Conservation (phyloP, 2,329 filamentous ascomycete genomes). For the Colletotrichum liaoningense region DNA sequence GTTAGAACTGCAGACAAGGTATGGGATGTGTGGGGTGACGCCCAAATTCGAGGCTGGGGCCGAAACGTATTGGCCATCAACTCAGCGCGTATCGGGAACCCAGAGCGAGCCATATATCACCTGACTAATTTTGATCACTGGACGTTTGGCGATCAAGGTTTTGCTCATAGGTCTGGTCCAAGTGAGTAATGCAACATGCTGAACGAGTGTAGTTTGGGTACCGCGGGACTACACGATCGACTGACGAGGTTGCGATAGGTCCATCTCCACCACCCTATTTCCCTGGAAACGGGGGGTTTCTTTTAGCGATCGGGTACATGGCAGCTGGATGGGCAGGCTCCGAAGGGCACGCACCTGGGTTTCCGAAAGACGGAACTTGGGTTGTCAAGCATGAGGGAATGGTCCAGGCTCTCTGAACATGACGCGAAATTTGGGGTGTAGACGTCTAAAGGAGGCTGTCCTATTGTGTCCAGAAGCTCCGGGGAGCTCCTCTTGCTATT, state of each 20-base stretch:
- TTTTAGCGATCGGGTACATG: slow-evolving; percentile 52
- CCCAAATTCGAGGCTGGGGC: slow-evolving; percentile 57
- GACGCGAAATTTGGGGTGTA: neutral
- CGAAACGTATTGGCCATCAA: slow-evolving; percentile 60
- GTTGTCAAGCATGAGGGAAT: slow-evolving; percentile 41
- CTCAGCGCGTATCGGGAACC: slow-evolving; percentile 52
- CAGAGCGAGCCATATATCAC: slow-evolving; percentile 52
- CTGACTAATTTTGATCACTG: slow-evolving; percentile 54
- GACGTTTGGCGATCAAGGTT: slow-evolving; percentile 48
- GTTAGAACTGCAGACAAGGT: slow-evolving; percentile 51
- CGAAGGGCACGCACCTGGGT: slow-evolving; percentile 45
- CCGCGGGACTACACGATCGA: neutral
- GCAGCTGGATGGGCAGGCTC: slow-evolving; percentile 35
- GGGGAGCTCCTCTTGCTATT: neutral
- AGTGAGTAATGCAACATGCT: slow-evolving; percentile 22
- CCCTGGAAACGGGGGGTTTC: slow-evolving; percentile 50
- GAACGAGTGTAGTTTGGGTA: too few species aligned
- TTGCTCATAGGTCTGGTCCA: slow-evolving; percentile 43
- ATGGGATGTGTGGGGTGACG: slow-evolving; percentile 52
- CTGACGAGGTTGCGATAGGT: neutral
- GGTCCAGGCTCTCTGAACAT: neutral
- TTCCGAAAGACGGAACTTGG: slow-evolving; percentile 48
- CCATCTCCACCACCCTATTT: slow-evolving; percentile 44
- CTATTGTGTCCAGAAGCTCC: neutral
- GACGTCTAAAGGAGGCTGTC: neutral